A percentile compares a stretch with the other conserved stretches of the same genome.
phyloP scores from a whole-genome alignment of 495 filamentous ascomycete species.

The Aspergillus saccharolyticus region DNA sequence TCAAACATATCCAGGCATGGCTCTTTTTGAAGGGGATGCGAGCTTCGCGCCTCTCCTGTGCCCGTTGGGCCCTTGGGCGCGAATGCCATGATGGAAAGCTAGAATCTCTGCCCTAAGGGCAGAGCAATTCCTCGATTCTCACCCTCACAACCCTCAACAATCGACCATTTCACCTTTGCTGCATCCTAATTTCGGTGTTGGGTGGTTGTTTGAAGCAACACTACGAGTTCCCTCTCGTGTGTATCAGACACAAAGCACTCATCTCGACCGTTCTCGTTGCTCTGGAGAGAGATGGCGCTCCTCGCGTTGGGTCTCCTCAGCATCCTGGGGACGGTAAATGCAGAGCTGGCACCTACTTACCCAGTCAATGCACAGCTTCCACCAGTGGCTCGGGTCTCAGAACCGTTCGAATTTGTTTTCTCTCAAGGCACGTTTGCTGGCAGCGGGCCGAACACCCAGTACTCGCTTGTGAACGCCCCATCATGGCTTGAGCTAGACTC shows the following conservation, averaged over 20 bases:
- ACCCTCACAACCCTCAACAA: slow-evolving; percentile 2
- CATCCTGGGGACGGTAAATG: slow-evolving; percentile 33
- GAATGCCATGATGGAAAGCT: slow-evolving; percentile 22
- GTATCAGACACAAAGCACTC: slow-evolving; percentile 2
- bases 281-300: slow-evolving; percentile 27
- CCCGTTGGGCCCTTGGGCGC: slow-evolving; percentile 28
- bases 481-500: slow-evolving; percentile 67
- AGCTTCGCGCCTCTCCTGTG: slow-evolving; percentile 34
- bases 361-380: slow-evolving; percentile 75
- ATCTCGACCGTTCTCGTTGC: slow-evolving; percentile 13
- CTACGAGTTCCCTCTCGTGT: slow-evolving; percentile 15
- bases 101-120: slow-evolving; percentile 19
- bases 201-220: slow-evolving; percentile 2
- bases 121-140: slow-evolving; percentile 19
- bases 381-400: slow-evolving; percentile 61
- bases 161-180: slow-evolving; percentile 6
- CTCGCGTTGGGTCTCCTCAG: slow-evolving; percentile 27
- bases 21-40: slow-evolving; percentile 33
- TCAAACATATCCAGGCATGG: slow-evolving; percentile 46
- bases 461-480: slow-evolving; percentile 57
- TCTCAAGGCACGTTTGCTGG: slow-evolving; percentile 63
- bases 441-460: slow-evolving; percentile 46
- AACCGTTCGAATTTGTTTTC: slow-evolving; percentile 64
- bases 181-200: slow-evolving; percentile 2
- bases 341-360: slow-evolving; percentile 51